Conservation (phyloP, 1,284 basidiomycete genomes). For the Sanghuangporus weigelae region DNA sequence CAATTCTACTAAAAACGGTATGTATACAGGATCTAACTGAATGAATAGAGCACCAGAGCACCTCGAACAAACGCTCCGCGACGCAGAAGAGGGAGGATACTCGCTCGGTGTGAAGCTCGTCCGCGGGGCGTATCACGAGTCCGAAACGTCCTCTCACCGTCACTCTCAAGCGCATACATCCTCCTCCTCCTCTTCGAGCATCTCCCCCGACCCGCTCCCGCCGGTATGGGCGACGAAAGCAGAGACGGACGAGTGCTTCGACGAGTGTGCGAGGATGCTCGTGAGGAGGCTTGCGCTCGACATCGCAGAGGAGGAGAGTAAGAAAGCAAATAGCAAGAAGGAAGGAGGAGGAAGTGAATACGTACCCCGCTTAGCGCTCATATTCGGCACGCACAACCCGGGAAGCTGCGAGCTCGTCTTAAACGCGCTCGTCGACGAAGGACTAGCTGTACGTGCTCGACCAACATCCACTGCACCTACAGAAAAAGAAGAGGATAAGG, state of each 20-base stretch:
- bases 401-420: conserved; percentile 59
- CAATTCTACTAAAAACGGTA: not conserved
- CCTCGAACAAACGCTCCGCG: conserved; percentile 60
- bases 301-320: not conserved
- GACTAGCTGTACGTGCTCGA: conserved; percentile 40
- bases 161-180: not conserved
- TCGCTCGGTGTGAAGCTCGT: conserved; percentile 92
- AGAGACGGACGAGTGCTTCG: conserved; percentile 80
- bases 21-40: conserved; percentile 1
- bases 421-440: conserved; percentile 50
- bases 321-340: conserved; percentile 21
- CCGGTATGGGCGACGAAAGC: conserved; percentile 66
- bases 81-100: conserved; percentile 68
- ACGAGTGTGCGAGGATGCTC: conserved; percentile 61
- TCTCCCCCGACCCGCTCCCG: conserved; percentile 53
- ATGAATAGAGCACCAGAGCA: conserved; percentile 57
- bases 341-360: not conserved
- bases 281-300: conserved; percentile 54
- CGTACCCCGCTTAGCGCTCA: conserved; percentile 52
- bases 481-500: not conserved
- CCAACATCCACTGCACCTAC: too few species aligned
- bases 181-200: conserved; percentile 26
- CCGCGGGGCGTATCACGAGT: conserved; percentile 87
- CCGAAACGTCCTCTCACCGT: conserved; percentile 57
- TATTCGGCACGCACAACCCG: conserved; percentile 89